Conservation (phyloP, 306 rosid species). For the Lablab purpureus region DNA sequence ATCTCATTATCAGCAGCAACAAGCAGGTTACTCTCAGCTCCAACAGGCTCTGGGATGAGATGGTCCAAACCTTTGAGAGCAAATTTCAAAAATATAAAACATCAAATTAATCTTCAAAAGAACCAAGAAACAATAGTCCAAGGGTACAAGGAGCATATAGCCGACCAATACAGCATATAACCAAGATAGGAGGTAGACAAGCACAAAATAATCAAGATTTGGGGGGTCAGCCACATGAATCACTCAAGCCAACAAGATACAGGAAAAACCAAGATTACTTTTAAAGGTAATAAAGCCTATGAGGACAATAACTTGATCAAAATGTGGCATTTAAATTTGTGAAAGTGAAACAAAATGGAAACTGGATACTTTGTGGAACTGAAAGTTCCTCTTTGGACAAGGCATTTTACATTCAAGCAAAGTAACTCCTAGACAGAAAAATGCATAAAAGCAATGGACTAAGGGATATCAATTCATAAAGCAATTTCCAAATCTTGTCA, state of each 20-base stretch:
- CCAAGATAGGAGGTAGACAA: not conserved
- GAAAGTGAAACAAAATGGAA: not conserved
- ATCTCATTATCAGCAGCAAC: slow-evolving; percentile 54
- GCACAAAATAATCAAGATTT: not conserved
- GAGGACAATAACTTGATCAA: not conserved
- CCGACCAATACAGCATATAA: not conserved
- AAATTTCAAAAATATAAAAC: slow-evolving; percentile 38
- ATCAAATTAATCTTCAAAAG: slow-evolving; percentile 27
- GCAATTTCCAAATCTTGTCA: slow-evolving; percentile 19
- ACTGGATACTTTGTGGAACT: not conserved
- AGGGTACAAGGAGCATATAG: not conserved
- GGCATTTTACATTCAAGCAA: slow-evolving; percentile 1
- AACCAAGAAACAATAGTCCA: slow-evolving; percentile 15
- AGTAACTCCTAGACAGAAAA: not conserved
- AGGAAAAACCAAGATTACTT: not conserved
- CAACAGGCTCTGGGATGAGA: slow-evolving; percentile 52
- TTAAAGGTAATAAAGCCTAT: slow-evolving; percentile 1
- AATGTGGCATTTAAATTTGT: not conserved
- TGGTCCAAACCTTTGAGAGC: slow-evolving; percentile 62
- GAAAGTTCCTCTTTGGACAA: not conserved
- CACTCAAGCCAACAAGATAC: not conserved
- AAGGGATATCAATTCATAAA: not conserved
- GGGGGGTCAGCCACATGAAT: not conserved
- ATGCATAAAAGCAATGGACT: slow-evolving; percentile 3
- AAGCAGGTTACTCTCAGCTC: slow-evolving; percentile 49